phyloP scores from a whole-genome alignment of 768 basidiomycete species.

The Tulasnella sp. region DNA sequence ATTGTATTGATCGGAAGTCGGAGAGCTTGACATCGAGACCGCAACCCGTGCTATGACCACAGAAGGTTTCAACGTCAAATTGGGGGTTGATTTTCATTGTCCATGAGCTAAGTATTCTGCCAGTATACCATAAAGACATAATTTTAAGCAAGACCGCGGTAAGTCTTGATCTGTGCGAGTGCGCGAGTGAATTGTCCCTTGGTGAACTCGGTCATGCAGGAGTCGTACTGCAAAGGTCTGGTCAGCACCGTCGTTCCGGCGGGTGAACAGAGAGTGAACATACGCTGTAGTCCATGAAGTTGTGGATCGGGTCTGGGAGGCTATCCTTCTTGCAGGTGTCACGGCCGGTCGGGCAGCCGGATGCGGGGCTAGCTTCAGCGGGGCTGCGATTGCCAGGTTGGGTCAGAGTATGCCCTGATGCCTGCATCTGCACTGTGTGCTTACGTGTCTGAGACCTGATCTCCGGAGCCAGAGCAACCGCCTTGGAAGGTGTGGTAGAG shows the following conservation, averaged over 20 bases:
- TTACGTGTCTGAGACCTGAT: constrained; percentile 18
- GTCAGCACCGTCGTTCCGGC: neutral
- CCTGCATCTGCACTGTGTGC: constrained; percentile 18
- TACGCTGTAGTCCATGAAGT: constrained; percentile 18
- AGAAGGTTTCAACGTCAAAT: neutral
- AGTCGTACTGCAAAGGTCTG: constrained; percentile 4
- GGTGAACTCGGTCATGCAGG: constrained; percentile 17
- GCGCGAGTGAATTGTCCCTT: constrained; percentile 13
- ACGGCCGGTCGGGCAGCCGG: constrained; percentile 27
- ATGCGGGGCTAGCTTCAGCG: constrained; percentile 21
- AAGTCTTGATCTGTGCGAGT: constrained; percentile 1
- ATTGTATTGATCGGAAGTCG: neutral
- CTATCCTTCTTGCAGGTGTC: constrained; percentile 25
- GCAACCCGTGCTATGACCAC: too few species aligned
- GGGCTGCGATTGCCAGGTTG: constrained; percentile 14
- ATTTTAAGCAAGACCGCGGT: constrained; percentile 3
- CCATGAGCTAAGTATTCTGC: neutral
- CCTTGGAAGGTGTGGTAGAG: constrained; percentile 34
- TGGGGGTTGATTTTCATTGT: neutral
- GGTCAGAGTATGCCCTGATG: neutral
- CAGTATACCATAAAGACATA: neutral
- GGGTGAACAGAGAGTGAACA: neutral
- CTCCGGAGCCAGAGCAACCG: constrained; percentile 18
- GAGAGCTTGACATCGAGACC: too few species aligned
- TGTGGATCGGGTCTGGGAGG: constrained; percentile 18